Base-by-base conservation (phyloP, 2,329 filamentous ascomycete genomes). In the Cytospora piceae region DNA sequence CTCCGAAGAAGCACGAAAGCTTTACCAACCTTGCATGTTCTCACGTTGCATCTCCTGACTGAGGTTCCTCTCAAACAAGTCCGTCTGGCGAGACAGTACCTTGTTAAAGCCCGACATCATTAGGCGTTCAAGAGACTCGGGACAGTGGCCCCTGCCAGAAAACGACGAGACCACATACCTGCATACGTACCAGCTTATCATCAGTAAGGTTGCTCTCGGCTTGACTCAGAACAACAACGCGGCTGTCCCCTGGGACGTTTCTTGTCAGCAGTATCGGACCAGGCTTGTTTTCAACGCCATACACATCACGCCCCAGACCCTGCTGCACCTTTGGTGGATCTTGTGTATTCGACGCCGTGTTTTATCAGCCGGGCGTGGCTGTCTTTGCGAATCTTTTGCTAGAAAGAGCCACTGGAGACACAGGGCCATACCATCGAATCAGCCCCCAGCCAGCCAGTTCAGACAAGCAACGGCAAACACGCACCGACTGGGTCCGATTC, bases 81-180 rank as follows among this genome's bases (percentile, higher is more conserved):
- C 61, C 57, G 62, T 70, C 56, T 61, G 55, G 67, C 63, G 67
- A 69, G 60, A 58, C 63, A 63, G 67, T 53, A 60, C 61, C 66
- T 31, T 60, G 27, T 64, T 53, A 58, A 62, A 60, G 39, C 58
- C 61, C 61, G 55, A 32, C 61, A 39, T 20, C 7, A 22, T 32
- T 27, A 32, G 54, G 58, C 54, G 49, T 51, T 27, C 22, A 49
- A 22, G 55, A 34, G 27, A 34, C 57, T 61, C 31, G 34, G 39
- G 31, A 58, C 20, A 17, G 27, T 37, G 34, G 32, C 15, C 53
- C 20, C 27, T 58, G 42, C 42, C 46, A 56, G 20, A 56, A 29
- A 39, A 42, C 51, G 64, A 64, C 66, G 49, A 66, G 32, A 60
- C 54, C 22, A 61, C 32, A 34, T 12, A 34, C 32, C 32, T 12